Evolutionary conservation across 345 rosid species (phyloP), one percentile per base, ranked within the genome.

Genomic region (Eucalyptus decipiens): DNA sequence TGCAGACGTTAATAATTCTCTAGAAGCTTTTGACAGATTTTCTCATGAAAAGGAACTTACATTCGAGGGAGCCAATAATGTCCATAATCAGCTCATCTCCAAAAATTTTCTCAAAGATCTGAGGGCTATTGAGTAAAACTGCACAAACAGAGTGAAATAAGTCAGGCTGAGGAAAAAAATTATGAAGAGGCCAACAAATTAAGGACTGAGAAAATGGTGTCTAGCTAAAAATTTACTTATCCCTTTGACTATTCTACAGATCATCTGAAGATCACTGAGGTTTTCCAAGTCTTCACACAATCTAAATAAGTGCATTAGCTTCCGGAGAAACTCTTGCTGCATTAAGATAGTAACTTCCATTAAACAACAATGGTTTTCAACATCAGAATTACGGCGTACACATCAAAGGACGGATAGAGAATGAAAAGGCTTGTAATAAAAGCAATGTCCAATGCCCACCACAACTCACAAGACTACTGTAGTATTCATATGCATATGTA

Each of bases 41-140:
- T 34, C 8, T 28, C 86, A 86, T 80, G 5, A 62, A 69, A 85
- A 24, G 47, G 72, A 51, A 91, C 98, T 95, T 94, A 98, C 99
- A 95, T 94, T 97, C 99, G 24, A 98, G 99, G 88, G 98, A 92
- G 86, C 99, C 98, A 56, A 98, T 93, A 87, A 95, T 91, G 90
- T 97, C 96, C 97, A 98, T 94, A 92, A 98, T 94, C 91, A 96
- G 92, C 86, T 95, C 96, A 93, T 97, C 97, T 92, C 95, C 98
- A 87, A 96, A 95, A 87, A 97, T 93, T 93, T 93, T 96, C 91
- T 95, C 98, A 87, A 97, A 95, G 87, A 98, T 94, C 92, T 94
- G 96, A 92, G 93, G 92, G 90, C 93, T 97, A 89, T 96, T 97
- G 89, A 98, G 95, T 89, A 95, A 91, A 92, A 98, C 99, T 98